Evolutionary conservation across 257 asterid genomes (phyloP).

Genomic region (Petunia secreta): DNA sequence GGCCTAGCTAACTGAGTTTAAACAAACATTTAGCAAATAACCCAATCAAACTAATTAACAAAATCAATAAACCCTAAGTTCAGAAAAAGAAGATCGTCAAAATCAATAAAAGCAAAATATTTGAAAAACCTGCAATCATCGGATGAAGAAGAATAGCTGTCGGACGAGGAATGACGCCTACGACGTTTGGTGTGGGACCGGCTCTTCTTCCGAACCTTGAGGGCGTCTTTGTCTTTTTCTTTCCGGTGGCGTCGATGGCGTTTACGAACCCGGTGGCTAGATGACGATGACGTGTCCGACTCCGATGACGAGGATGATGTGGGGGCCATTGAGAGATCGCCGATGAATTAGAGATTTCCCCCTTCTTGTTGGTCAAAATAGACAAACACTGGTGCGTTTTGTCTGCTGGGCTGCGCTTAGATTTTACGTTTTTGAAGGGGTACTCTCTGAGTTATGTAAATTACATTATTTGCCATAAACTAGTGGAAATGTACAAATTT

Average conservation of each 20-base stretch:
- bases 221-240: slow-evolving; percentile 49
- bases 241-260: slow-evolving; percentile 50
- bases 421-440: background rate
- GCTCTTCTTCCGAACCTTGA: slow-evolving; percentile 66
- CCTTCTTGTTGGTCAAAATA: background rate
- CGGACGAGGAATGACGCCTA: slow-evolving; percentile 70
- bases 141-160: slow-evolving; percentile 51
- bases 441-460: background rate
- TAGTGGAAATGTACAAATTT: no score
- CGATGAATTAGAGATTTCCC: slow-evolving; percentile 21
- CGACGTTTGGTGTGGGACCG: slow-evolving; percentile 70
- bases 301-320: slow-evolving; percentile 57
- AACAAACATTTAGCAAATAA: background rate
- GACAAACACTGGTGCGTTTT: background rate
- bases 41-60: background rate
- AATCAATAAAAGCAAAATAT: background rate
- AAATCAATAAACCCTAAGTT: background rate
- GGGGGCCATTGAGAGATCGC: slow-evolving; percentile 51
- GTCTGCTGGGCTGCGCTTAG: background rate
- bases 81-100: slow-evolving; percentile 9
- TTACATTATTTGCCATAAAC: no score
- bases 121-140: slow-evolving; percentile 59
- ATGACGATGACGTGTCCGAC: slow-evolving; percentile 42
- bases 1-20: background rate
- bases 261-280: slow-evolving; percentile 43